A percentile compares a stretch with the other conserved stretches of the same genome.
Evolutionary conservation across 345 rosid genomes (phyloP).

Genomic region (Salix exigua): DNA sequence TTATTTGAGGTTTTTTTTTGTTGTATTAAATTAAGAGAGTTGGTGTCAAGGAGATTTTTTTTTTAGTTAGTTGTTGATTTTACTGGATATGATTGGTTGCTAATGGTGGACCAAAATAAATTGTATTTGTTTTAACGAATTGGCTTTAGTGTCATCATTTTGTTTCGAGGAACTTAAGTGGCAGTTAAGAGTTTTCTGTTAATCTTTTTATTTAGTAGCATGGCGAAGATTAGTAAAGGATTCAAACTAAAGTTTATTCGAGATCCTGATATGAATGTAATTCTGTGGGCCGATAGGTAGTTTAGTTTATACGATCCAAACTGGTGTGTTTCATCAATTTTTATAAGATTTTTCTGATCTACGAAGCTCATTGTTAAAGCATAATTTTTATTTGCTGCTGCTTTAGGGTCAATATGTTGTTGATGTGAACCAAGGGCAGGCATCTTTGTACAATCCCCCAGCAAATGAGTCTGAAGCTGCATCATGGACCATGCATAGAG

Average conservation of each 20-base stretch:
- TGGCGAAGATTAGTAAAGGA: background rate
- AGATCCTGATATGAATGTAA: background rate
- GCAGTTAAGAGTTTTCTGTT: background rate
- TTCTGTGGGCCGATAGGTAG: background rate
- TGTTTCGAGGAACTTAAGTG: background rate
- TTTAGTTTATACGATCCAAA: background rate
- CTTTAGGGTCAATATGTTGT: constrained; percentile 53
- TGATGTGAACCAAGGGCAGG: constrained; percentile 61
- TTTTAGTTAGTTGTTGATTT: background rate
- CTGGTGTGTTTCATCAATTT: constrained; percentile 1
- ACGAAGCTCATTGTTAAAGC: background rate
- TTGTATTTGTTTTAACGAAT: background rate
- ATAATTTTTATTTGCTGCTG: background rate
- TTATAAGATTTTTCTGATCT: background rate
- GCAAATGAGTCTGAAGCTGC: constrained; percentile 24
- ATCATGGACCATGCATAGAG: constrained; percentile 56
- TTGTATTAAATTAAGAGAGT: background rate
- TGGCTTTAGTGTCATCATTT: background rate
- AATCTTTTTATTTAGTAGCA: background rate
- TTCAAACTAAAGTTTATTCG: background rate
- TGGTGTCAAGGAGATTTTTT: background rate
- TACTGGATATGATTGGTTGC: background rate
- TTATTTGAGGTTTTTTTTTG: background rate
- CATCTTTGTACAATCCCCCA: constrained; percentile 27
- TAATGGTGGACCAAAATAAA: background rate